Percentiles rank a stretch among this genome's conserved stretches.
Evolutionary conservation across 495 filamentous ascomycete species (phyloP).

Genomic region (Amniculicola lignicola): DNA sequence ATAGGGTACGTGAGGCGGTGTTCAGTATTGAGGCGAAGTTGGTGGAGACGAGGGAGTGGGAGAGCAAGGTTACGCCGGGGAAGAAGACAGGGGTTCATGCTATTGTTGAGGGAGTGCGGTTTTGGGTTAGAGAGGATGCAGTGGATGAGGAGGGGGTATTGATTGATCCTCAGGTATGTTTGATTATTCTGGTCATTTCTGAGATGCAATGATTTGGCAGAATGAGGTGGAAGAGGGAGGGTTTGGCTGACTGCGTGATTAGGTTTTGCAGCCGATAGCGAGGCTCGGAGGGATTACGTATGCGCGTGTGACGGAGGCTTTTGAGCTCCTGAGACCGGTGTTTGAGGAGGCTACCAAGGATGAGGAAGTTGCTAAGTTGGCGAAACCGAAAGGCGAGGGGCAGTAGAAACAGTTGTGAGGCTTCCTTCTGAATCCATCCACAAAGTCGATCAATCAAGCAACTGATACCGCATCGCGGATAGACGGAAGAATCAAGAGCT

Average conservation of each 20-base stretch:
- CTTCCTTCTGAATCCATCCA: too few relatives aligned
- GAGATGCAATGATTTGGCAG: too few relatives aligned
- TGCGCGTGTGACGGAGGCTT: conserved; percentile 61
- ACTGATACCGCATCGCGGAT: too few relatives aligned
- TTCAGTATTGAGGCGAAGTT: conserved; percentile 79
- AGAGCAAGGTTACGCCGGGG: conserved; percentile 63
- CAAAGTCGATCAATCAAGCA: too few relatives aligned
- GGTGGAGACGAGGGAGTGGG: conserved; percentile 69
- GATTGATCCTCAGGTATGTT: conserved; percentile 58
- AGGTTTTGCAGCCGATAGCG: conserved; percentile 65
- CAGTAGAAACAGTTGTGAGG: too few relatives aligned
- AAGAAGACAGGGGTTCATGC: conserved; percentile 70
- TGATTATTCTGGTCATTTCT: not conserved
- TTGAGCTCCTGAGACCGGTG: conserved; percentile 75
- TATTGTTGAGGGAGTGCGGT: conserved; percentile 79
- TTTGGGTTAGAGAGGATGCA: conserved; percentile 89
- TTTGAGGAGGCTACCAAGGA: conserved; percentile 53
- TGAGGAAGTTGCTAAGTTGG: conserved; percentile 46
- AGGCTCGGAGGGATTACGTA: conserved; percentile 85
- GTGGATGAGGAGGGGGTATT: conserved; percentile 70
- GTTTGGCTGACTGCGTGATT: too few relatives aligned
- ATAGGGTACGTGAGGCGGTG: conserved; percentile 77
- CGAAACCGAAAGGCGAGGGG: conserved; percentile 29
- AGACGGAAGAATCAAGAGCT: too few relatives aligned
- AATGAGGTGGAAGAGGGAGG: too few relatives aligned